Percentiles rank a stretch among this genome's conserved stretches.
phyloP scores from a whole-genome alignment of 2,329 filamentous ascomycete genomes.

The Aspergillus proliferans region DNA sequence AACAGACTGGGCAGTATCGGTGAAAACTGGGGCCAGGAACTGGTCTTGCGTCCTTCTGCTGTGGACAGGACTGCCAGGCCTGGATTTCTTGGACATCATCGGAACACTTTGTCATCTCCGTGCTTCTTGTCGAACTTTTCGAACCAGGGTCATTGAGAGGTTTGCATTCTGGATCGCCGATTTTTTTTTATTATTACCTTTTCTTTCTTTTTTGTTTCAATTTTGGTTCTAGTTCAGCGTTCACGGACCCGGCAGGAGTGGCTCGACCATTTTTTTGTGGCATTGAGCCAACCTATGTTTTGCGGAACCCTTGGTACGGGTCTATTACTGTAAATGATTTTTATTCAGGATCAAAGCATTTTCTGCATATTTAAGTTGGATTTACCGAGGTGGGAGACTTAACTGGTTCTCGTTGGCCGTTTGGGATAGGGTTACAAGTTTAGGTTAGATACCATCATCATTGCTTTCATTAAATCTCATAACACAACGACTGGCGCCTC shows the following conservation, averaged over 20 bases:
- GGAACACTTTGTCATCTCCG: constrained; percentile 18
- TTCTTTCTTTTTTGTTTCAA: neutral
- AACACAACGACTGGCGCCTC: neutral
- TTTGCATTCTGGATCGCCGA: neutral
- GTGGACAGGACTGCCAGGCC: neutral
- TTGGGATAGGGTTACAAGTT: no score
- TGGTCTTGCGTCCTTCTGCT: constrained; percentile 7
- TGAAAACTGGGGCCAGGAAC: constrained; percentile 8
- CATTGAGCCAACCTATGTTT: neutral
- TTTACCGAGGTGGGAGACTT: neutral
- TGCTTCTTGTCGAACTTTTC: constrained; percentile 8
- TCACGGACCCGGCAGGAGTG: neutral
- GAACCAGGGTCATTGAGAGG: neutral
- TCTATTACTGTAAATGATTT: neutral
- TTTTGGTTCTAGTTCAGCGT: neutral
- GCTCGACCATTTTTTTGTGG: neutral
- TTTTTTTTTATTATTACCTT: neutral
- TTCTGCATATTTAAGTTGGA: neutral
- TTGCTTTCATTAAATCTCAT: neutral
- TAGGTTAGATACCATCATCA: no score
- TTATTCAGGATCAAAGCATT: neutral
- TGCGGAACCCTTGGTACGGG: neutral
- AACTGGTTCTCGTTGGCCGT: no score
- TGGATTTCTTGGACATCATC: constrained; percentile 8
- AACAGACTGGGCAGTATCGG: neutral